Conservation (phyloP, 495 filamentous ascomycete genomes). For the Lentithecium fluviatile region DNA sequence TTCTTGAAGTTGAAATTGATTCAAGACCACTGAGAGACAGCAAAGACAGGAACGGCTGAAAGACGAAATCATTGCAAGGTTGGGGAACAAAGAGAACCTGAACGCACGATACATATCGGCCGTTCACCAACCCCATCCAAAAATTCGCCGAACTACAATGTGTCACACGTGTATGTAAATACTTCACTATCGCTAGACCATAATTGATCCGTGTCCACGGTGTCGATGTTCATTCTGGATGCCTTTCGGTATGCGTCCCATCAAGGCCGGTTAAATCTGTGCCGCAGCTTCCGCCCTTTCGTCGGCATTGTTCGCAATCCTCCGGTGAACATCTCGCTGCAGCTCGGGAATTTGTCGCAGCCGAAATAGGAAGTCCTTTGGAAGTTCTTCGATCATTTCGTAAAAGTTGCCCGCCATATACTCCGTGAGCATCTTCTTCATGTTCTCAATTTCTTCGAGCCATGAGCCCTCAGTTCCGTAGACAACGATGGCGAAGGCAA, state of each 20-base stretch:
- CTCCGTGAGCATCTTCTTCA: slow-evolving; percentile 2
- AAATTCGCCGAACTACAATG: too few relatives aligned
- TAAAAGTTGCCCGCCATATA: slow-evolving; percentile 11
- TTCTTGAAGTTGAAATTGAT: too few relatives aligned
- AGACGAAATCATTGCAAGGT: too few relatives aligned
- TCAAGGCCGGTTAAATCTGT: not conserved
- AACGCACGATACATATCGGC: too few relatives aligned
- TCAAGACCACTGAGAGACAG: too few relatives aligned
- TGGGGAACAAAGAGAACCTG: too few relatives aligned
- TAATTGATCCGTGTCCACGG: too few relatives aligned
- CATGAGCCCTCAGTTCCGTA: not conserved
- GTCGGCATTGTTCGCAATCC: not conserved
- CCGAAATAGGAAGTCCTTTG: not conserved
- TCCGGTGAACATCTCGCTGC: not conserved
- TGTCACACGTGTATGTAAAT: too few relatives aligned
- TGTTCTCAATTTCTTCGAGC: not conserved
- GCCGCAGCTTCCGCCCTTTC: not conserved
- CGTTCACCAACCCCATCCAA: too few relatives aligned
- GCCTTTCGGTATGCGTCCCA: not conserved
- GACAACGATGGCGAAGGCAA: slow-evolving; percentile 11
- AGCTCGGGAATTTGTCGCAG: not conserved
- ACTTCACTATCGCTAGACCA: too few relatives aligned
- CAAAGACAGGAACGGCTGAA: too few relatives aligned
- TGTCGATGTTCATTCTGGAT: too few relatives aligned
- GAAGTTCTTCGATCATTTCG: not conserved